Evolutionary conservation across 2,329 filamentous ascomycete species (phyloP).

Genomic region (Graphium sp.): DNA sequence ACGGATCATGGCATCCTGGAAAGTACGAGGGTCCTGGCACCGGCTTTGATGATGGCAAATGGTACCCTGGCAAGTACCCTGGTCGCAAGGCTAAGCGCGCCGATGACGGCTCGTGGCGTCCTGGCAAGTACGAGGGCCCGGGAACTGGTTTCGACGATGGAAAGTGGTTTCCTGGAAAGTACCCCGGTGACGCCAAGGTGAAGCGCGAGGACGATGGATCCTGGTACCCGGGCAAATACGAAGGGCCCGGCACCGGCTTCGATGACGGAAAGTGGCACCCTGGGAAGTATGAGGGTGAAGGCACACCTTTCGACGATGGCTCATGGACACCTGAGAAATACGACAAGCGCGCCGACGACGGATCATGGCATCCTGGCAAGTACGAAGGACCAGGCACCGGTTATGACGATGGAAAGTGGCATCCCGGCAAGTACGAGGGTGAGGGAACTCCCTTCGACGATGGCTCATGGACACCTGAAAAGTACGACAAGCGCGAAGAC

Average conservation of each 20-base stretch:
- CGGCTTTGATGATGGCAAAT: conserved; percentile 5
- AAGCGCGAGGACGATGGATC: conserved; percentile 3
- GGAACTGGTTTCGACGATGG: conserved; percentile 3
- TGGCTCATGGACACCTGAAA: conserved; percentile 4
- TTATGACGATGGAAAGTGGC: conserved; percentile 5
- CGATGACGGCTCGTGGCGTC: conserved; percentile 4
- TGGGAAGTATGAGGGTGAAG: conserved; percentile 2
- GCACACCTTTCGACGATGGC: conserved; percentile 4
- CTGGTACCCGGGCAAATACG: conserved; percentile 5
- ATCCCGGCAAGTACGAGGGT: conserved; percentile 4
- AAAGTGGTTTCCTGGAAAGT: conserved; percentile 4
- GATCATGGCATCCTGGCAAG: conserved; percentile 4
- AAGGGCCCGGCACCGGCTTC: conserved; percentile 3
- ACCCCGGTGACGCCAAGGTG: conserved; percentile 2
- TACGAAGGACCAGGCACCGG: conserved; percentile 5
- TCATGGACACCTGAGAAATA: conserved; percentile 4
- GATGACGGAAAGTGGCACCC: conserved; percentile 5
- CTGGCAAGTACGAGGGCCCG: conserved; percentile 4
- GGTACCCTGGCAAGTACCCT: conserved; percentile 4
- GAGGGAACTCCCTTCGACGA: conserved; percentile 4
- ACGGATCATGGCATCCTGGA: conserved; percentile 4
- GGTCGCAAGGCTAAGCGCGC: conserved; percentile 3
- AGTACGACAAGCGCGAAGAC: conserved; percentile 4
- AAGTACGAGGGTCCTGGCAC: conserved; percentile 6
- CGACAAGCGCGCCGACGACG: conserved; percentile 2